Percentiles rank a stretch among this genome's conserved stretches.
Conservation (phyloP, 2,329 filamentous ascomycete species). For the Xylariaceae sp. region DNA sequence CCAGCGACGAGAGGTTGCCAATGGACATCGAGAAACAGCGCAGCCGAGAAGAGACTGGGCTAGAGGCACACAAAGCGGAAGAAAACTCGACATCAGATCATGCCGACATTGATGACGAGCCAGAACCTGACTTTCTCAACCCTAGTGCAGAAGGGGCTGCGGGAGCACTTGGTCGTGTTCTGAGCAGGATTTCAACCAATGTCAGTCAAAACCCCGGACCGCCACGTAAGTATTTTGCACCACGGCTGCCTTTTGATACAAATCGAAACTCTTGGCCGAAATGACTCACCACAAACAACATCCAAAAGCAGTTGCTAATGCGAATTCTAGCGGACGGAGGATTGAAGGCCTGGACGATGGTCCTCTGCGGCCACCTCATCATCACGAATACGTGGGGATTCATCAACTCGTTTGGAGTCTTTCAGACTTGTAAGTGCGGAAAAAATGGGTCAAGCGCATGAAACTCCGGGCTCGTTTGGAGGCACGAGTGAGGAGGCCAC, state of each 20-base stretch:
- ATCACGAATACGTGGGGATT: conserved; percentile 53
- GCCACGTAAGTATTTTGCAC: conserved; percentile 29
- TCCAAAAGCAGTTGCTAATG: too few relatives aligned
- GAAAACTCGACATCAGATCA: background rate
- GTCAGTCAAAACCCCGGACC: conserved; percentile 41
- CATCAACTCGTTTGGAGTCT: conserved; percentile 54
- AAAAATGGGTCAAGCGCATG: too few relatives aligned
- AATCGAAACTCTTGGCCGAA: too few relatives aligned
- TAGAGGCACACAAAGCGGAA: background rate
- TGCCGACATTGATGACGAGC: too few relatives aligned
- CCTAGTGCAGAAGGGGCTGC: conserved; percentile 23
- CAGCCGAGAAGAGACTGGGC: background rate
- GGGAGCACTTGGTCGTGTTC: conserved; percentile 33
- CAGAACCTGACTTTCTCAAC: conserved; percentile 22
- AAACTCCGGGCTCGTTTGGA: too few relatives aligned
- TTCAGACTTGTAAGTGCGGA: conserved; percentile 38
- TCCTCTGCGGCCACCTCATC: conserved; percentile 40
- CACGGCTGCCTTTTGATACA: too few relatives aligned
- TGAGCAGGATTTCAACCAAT: conserved; percentile 39
- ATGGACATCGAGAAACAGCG: conserved; percentile 25
- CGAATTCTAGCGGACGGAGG: conserved; percentile 41
- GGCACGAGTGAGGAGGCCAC: too few relatives aligned
- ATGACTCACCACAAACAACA: too few relatives aligned
- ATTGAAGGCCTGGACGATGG: conserved; percentile 42
- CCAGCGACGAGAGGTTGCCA: conserved; percentile 22